These are phyloP conservation scores for Leishmania turanica DNA, from an alignment of 208 protist genomes.

Conservation along the genomic window DNA sequence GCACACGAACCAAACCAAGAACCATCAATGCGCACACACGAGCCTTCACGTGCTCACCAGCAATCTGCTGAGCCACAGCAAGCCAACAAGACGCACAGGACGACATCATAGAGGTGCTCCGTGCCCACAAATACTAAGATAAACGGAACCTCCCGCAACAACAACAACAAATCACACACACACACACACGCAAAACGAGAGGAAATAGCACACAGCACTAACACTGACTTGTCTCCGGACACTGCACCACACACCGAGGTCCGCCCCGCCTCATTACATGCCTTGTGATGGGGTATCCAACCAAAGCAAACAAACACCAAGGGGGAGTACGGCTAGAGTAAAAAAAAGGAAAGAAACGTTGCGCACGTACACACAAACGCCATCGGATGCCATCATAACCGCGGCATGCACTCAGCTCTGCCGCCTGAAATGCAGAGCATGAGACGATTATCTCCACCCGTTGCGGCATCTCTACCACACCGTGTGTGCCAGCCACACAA, in stretches of 20 bases:
- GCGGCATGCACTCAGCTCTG: neutral
- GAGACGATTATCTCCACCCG: neutral
- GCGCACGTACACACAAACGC: neutral
- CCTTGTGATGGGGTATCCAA: neutral
- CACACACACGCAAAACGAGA: neutral
- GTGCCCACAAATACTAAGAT: neutral
- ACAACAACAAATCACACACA: neutral
- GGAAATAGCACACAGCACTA: too few relatives aligned
- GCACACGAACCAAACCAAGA: neutral
- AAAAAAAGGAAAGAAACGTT: neutral
- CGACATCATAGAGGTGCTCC: neutral
- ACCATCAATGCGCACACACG: too few relatives aligned
- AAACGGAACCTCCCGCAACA: neutral
- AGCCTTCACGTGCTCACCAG: neutral
- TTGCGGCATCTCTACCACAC: neutral
- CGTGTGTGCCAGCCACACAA: neutral
- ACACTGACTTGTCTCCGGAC: too few relatives aligned
- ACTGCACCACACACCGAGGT: too few relatives aligned
- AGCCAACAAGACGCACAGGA: neutral
- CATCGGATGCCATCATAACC: neutral
- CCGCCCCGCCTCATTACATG: neutral
- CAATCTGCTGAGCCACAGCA: neutral
- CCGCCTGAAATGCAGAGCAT: neutral
- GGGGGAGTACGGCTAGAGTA: neutral
- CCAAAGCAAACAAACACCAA: neutral